These are phyloP conservation scores for Pseudogymnoascus sp. DNA, from an alignment of 2,329 filamentous ascomycete species.

Conservation along the genomic window DNA sequence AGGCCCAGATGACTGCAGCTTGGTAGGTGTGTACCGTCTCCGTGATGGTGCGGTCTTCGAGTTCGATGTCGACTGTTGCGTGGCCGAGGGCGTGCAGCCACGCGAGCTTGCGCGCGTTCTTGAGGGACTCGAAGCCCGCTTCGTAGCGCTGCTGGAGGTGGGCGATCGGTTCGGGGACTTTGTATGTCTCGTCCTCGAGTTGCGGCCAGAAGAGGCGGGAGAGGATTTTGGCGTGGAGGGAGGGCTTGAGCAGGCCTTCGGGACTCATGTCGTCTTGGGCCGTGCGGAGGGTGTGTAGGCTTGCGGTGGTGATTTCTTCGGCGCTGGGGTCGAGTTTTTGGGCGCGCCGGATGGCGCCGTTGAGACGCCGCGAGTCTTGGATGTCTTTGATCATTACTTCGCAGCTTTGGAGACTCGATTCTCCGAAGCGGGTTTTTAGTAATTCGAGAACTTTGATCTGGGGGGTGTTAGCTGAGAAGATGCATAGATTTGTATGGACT, in stretches of 20 bases:
- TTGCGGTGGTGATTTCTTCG: slow-evolving; percentile 22
- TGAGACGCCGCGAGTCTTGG: slow-evolving; percentile 69
- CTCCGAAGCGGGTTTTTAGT: slow-evolving; percentile 81
- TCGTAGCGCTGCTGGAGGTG: slow-evolving; percentile 64
- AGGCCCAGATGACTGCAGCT: slow-evolving; percentile 79
- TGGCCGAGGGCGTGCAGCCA: slow-evolving; percentile 81
- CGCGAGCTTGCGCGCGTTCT: slow-evolving; percentile 74
- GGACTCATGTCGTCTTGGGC: slow-evolving; percentile 29
- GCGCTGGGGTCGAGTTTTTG: slow-evolving; percentile 32
- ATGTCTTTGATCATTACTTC: slow-evolving; percentile 98
- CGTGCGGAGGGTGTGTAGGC: slow-evolving; percentile 17
- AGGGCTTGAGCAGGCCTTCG: slow-evolving; percentile 29
- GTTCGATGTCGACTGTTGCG: slow-evolving; percentile 70
- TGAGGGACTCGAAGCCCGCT: slow-evolving; percentile 68
- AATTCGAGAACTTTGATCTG: slow-evolving; percentile 73
- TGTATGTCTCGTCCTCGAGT: slow-evolving; percentile 62
- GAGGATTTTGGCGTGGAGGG: slow-evolving; percentile 74
- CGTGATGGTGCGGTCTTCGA: slow-evolving; percentile 69
- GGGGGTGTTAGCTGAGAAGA: not conserved
- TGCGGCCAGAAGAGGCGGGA: slow-evolving; percentile 92
- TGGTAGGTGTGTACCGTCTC: slow-evolving; percentile 76
- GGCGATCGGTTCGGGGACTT: slow-evolving; percentile 50
- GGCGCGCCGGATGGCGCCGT: slow-evolving; percentile 55
- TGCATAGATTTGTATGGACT: slow-evolving; percentile 12
- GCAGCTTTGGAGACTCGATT: slow-evolving; percentile 78